phyloP scores from a whole-genome alignment of 2,329 filamentous ascomycete species.

The Talaromyces sp. region DNA sequence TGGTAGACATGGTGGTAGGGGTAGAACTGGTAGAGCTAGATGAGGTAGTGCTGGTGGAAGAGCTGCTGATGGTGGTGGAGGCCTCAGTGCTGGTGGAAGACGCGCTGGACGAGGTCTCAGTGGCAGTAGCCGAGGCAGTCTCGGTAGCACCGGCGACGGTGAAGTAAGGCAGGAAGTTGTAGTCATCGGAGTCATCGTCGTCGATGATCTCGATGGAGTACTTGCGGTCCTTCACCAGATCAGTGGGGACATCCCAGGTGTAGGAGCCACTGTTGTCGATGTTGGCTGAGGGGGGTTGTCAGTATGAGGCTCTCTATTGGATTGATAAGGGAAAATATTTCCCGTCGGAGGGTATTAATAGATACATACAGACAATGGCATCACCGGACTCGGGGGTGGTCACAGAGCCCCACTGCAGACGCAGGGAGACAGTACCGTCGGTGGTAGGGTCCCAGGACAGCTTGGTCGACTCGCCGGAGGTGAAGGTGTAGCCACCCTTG shows the following conservation, averaged over 20 bases:
- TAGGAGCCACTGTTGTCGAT: slow-evolving; percentile 55
- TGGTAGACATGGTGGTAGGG: slow-evolving; percentile 14
- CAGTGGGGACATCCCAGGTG: slow-evolving; percentile 50
- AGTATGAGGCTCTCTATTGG: too few species aligned
- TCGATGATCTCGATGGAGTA: slow-evolving; percentile 59
- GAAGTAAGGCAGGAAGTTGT: slow-evolving; percentile 59
- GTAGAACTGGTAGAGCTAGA: slow-evolving; percentile 23
- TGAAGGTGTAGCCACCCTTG: slow-evolving; percentile 45
- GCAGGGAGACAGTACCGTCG: slow-evolving; percentile 55
- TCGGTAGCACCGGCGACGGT: slow-evolving; percentile 50
- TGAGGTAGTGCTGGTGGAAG: slow-evolving; percentile 13
- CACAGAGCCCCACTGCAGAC: slow-evolving; percentile 49
- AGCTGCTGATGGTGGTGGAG: slow-evolving; percentile 13
- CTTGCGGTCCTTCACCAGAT: slow-evolving; percentile 46
- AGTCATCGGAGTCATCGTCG: slow-evolving; percentile 45
- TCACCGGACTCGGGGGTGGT: slow-evolving; percentile 46
- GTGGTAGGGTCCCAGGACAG: slow-evolving; percentile 56
- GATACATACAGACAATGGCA: slow-evolving; percentile 47
- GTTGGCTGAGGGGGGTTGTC: slow-evolving; percentile 37
- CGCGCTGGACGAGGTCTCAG: slow-evolving; percentile 27
- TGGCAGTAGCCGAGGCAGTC: slow-evolving; percentile 31
- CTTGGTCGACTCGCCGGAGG: slow-evolving; percentile 49
- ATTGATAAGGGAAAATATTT: too few species aligned
- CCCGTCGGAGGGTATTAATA: background rate
- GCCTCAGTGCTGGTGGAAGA: slow-evolving; percentile 25